Base-by-base conservation (phyloP, 495 filamentous ascomycete genomes). In the Daldinia grandis region DNA sequence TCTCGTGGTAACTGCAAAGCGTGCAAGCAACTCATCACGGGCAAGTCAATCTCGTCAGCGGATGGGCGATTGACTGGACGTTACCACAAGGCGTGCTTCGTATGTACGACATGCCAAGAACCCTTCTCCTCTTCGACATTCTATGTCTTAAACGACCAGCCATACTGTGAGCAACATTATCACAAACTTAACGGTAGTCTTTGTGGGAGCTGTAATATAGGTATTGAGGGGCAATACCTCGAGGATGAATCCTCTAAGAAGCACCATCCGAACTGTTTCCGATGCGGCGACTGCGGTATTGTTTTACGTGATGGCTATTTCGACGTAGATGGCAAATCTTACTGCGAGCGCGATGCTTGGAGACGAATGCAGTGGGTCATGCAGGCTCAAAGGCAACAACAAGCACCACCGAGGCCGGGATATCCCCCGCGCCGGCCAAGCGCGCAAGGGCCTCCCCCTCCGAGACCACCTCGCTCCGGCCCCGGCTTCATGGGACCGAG, bases 171-270 rank as follows among this genome's bases (percentile, higher is more conserved):
- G 33, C 89, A 90, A 35, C 94, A 99, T 78, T 99, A 99, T 76
- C 95, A 99, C 79, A 86, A 92, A 76, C 86, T 94, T 38, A 99
- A 99, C 75, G 88, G 89, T 42, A 95, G 92, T 21, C 78, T 97
- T 0, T 99, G 95, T 76, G 84, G 85, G 1, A 86, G 85, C 38
- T 99, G 95, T 76, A 87, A 92, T 72, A 79, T 78, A 15, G 95
- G 95, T 10, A 98, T 99, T 72, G 95, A 99, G 75, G 95, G 95
- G 2, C 88, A 95, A 68, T 99, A 96, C 74, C 86, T 98, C n/a
- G 94, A 97, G 74, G 97, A 94, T 12, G 89, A 91, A 44, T 80
- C 85, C 47, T 79, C 86, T 49, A 87, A 86, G 59, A 97, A 97
- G 75, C 96, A 95, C 79, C 95, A 99, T 79, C 88, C 92, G 0